Base-by-base conservation (phyloP, 176 grass and related monocot genomes). In the bread wheat (Triticum aestivum) region DNA sequence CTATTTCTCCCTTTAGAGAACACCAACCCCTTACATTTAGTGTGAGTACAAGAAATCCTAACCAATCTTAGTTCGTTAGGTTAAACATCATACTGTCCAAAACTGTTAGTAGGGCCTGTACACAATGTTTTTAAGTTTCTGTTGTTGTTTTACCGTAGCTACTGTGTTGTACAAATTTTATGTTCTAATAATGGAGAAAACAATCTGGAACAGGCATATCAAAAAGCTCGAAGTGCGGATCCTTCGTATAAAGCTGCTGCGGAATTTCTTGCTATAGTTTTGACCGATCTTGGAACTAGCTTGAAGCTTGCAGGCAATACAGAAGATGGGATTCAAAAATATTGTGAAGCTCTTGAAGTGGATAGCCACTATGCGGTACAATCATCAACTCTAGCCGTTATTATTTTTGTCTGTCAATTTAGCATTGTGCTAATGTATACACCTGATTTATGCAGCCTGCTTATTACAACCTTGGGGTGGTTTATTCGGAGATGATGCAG, bases 391-490 rank as follows among this genome's bases (percentile, higher is more conserved):
- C 44, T 81, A 74, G 10, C 62, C 42, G 20, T 41, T 79, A 71
- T 79, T 77, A 72, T 47, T 13, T 56, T 77, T 32, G 27, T 83
- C 26, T 76, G 58, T 87, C 24, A 54, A 58, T 63, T 86, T 61
- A 85, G 29, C 45, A 63, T 83, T 8, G 0, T 89, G 35, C 71
- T 21, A 20, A 78, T 81, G 11, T 83, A 7, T 87, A 75, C 2
- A 84, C 84, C 81, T 84, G 35, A 34, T 81, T 63, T 39, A 52
- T 85, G 85, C 85, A 99, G 97, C 97, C 97, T 78, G 97, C 94
- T 82, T 99, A 99, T 89, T 99, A 99, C 91, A 99, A 99, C 82
- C 94, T 99, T 45, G 97, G 97, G 21, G 97, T 99, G 29, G 94
- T 99, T 78, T 99, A 97, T 88, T 99, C 94, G 5, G 97, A 99